phyloP scores from a whole-genome alignment of 2,329 filamentous ascomycete species.

The Sporothrix schenckii region DNA sequence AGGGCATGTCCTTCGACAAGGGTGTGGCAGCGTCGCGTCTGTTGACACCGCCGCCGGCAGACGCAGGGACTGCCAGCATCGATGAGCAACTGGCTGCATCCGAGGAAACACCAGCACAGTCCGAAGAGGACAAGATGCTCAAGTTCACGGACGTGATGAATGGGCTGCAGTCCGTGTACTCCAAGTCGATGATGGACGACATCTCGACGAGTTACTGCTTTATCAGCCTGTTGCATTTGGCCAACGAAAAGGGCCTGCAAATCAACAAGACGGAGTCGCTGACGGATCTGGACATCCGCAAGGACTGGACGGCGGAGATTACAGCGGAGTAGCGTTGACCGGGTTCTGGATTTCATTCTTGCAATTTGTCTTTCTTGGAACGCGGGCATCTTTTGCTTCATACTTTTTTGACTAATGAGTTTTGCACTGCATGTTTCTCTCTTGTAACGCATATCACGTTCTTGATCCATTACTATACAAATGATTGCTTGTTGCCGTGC shows the following conservation, averaged over 20 bases:
- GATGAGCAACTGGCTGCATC: slow-evolving; percentile 33
- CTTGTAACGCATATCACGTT: slow-evolving; percentile 7
- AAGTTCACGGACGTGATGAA: slow-evolving; percentile 95
- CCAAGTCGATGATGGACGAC: slow-evolving; percentile 82
- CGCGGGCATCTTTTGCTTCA: slow-evolving; percentile 27
- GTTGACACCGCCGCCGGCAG: slow-evolving; percentile 35
- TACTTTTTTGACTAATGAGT: slow-evolving; percentile 7
- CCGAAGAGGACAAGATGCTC: slow-evolving; percentile 58
- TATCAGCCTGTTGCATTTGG: slow-evolving; percentile 86
- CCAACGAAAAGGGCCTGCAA: slow-evolving; percentile 87
- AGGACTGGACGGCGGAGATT: slow-evolving; percentile 64
- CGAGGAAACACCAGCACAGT: not conserved
- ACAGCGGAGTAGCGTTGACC: slow-evolving; percentile 46
- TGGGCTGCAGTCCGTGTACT: slow-evolving; percentile 80
- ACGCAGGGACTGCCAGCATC: not conserved
- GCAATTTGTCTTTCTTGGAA: slow-evolving; percentile 26
- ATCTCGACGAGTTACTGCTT: slow-evolving; percentile 94
- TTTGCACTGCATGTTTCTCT: slow-evolving; percentile 13
- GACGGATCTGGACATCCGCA: slow-evolving; percentile 63
- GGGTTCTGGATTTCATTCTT: not conserved
- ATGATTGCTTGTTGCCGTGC: not conserved
- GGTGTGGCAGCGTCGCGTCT: slow-evolving; percentile 45
- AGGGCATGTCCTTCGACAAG: slow-evolving; percentile 62
- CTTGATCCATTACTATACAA: not conserved
- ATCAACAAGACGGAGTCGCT: slow-evolving; percentile 67